phyloP scores from a whole-genome alignment of 2,329 filamentous ascomycete species.

The Aureobasidium subglaciale region DNA sequence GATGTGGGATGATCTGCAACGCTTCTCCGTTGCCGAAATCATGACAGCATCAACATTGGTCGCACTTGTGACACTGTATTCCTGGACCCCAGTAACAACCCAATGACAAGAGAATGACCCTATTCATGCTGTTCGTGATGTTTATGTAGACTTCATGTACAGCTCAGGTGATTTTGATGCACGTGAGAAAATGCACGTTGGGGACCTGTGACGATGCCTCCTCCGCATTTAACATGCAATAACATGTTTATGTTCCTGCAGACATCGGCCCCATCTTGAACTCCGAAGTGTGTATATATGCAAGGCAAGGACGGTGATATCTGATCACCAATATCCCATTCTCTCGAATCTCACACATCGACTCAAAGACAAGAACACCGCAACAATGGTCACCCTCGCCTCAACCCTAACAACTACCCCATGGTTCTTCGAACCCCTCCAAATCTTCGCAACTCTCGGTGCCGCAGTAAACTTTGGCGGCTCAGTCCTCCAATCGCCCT shows the following conservation, averaged over 20 bases:
- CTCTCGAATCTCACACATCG: neutral
- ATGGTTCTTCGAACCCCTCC: conserved; percentile 15
- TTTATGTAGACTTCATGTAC: neutral
- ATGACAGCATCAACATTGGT: neutral
- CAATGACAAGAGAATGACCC: too few relatives aligned
- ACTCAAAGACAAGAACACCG: neutral
- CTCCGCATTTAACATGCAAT: conserved; percentile 9
- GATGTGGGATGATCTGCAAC: conserved; percentile 4
- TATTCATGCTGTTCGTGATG: neutral
- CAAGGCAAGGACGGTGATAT: neutral
- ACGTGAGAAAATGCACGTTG: neutral
- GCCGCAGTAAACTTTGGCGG: conserved; percentile 28
- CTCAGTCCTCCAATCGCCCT: conserved; percentile 27
- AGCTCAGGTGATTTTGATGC: conserved; percentile 4
- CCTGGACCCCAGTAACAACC: too few relatives aligned
- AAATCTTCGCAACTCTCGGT: conserved; percentile 23
- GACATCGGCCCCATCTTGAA: conserved; percentile 14
- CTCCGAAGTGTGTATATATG: neutral
- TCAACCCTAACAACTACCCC: neutral
- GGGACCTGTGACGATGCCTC: neutral
- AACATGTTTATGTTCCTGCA: conserved; percentile 6
- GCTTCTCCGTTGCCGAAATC: conserved; percentile 3
- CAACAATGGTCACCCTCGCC: conserved; percentile 6
- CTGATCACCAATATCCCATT: neutral
- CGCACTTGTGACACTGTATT: neutral